phyloP scores from a whole-genome alignment of 2,329 filamentous ascomycete genomes.

The Fusarium caatingaense region DNA sequence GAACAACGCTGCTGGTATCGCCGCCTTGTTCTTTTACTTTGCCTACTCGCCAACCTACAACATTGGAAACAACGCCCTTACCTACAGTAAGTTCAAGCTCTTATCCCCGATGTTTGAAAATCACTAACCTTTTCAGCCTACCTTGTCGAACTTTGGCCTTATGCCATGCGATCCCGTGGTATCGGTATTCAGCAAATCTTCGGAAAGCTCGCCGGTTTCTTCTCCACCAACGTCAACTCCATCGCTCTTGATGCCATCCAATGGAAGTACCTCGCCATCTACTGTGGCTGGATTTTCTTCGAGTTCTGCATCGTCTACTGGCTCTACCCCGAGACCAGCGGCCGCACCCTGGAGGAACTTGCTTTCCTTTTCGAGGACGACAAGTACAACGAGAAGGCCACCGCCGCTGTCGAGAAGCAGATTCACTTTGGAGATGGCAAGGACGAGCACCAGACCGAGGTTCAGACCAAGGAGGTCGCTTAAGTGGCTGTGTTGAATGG shows the following conservation, averaged over 20 bases:
- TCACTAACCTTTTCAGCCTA: slow-evolving; percentile 50
- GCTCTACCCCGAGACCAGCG: slow-evolving; percentile 86
- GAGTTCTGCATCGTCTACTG: slow-evolving; percentile 73
- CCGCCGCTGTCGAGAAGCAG: slow-evolving; percentile 56
- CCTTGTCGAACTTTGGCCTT: slow-evolving; percentile 70
- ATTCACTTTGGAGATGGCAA: slow-evolving; percentile 43
- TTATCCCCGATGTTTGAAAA: background rate
- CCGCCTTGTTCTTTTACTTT: slow-evolving; percentile 35
- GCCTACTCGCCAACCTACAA: slow-evolving; percentile 36
- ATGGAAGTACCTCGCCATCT: slow-evolving; percentile 59
- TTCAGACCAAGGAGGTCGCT: slow-evolving; percentile 27
- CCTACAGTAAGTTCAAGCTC: slow-evolving; percentile 25
- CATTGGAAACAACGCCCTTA: slow-evolving; percentile 41
- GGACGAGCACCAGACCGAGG: background rate
- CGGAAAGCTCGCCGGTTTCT: slow-evolving; percentile 56
- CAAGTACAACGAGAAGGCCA: slow-evolving; percentile 52
- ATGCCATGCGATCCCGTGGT: slow-evolving; percentile 66
- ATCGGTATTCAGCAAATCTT: slow-evolving; percentile 68
- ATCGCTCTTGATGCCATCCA: slow-evolving; percentile 54
- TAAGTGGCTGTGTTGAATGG: background rate
- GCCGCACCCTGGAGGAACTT: slow-evolving; percentile 76
- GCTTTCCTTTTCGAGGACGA: slow-evolving; percentile 57
- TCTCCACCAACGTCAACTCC: slow-evolving; percentile 59
- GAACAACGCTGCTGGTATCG: slow-evolving; percentile 26
- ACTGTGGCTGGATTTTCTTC: slow-evolving; percentile 57